Evolutionary conservation across 108 stramenopile species (phyloP).

Genomic region (Cafeteria roenbergensis): DNA sequence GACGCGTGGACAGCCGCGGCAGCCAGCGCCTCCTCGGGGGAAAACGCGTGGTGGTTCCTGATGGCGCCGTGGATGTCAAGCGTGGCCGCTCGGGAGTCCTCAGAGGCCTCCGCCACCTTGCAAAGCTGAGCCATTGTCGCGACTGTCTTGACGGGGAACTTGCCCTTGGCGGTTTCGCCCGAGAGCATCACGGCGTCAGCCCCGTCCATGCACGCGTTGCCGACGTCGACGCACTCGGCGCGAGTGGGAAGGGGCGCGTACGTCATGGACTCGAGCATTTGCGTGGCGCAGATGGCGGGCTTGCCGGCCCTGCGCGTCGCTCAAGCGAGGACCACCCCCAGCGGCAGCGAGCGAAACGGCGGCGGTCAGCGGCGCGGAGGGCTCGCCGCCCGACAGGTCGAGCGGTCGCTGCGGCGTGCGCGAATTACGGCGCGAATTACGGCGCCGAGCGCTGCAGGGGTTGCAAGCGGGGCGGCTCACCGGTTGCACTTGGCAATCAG

Average conservation of each 20-base stretch:
- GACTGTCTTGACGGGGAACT: slow-evolving; percentile 7
- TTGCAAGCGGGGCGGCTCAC: no score
- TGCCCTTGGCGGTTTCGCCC: slow-evolving; percentile 13
- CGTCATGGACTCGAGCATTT: slow-evolving; percentile 77
- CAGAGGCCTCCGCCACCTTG: not conserved
- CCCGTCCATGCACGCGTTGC: slow-evolving; percentile 44
- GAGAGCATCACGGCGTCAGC: slow-evolving; percentile 26
- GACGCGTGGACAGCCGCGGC: no score
- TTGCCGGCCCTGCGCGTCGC: slow-evolving; percentile 27
- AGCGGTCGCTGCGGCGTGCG: no score
- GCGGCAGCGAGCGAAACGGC: no score
- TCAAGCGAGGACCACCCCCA: not conserved
- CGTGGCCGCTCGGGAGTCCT: not conserved
- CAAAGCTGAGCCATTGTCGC: not conserved
- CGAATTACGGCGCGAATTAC: slow-evolving; percentile 65
- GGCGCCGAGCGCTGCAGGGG: no score
- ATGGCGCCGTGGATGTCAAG: not conserved
- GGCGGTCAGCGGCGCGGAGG: no score
- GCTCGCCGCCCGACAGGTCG: no score
- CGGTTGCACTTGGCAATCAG: no score
- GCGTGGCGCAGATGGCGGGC: slow-evolving; percentile 72
- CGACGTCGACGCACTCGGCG: slow-evolving; percentile 74
- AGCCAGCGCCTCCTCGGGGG: no score
- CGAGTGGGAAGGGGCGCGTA: slow-evolving; percentile 70
- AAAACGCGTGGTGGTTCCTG: not conserved